Conservation (phyloP, 345 rosid species). For the Populus simonii region DNA sequence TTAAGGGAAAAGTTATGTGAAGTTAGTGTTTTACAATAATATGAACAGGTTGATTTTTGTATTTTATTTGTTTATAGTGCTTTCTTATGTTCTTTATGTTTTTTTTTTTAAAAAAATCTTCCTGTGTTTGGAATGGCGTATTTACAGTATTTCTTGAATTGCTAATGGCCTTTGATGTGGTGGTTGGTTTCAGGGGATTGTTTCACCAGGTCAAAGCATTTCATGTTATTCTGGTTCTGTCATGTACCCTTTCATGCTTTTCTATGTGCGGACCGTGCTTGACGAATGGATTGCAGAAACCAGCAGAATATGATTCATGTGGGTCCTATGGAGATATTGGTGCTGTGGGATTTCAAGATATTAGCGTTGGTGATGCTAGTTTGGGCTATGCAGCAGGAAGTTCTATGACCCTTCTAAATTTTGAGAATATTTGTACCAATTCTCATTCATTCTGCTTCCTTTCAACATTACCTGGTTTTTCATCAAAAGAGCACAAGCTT, state of each 20-base stretch:
- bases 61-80: neutral
- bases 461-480: constrained; percentile 52
- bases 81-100: neutral
- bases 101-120: neutral
- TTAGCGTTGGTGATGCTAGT: constrained; percentile 25
- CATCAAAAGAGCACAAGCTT: constrained; percentile 19
- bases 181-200: constrained; percentile 49
- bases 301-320: constrained; percentile 40
- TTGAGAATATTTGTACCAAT: constrained; percentile 40
- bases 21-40: neutral
- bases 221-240: constrained; percentile 45
- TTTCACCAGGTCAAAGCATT: constrained; percentile 38
- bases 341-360: constrained; percentile 24
- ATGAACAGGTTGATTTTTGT: neutral
- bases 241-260: constrained; percentile 47
- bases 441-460: constrained; percentile 63
- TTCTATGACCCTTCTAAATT: constrained; percentile 19
- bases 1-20: neutral
- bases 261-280: constrained; percentile 39
- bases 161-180: constrained; percentile 4
- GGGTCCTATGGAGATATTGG: constrained; percentile 37
- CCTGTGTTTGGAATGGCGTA: neutral
- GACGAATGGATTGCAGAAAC: constrained; percentile 41
- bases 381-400: constrained; percentile 21
- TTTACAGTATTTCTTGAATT: constrained; percentile 5